Conservation (phyloP, 164 flowering plant genomes). For the Aristolochia fimbriata region DNA sequence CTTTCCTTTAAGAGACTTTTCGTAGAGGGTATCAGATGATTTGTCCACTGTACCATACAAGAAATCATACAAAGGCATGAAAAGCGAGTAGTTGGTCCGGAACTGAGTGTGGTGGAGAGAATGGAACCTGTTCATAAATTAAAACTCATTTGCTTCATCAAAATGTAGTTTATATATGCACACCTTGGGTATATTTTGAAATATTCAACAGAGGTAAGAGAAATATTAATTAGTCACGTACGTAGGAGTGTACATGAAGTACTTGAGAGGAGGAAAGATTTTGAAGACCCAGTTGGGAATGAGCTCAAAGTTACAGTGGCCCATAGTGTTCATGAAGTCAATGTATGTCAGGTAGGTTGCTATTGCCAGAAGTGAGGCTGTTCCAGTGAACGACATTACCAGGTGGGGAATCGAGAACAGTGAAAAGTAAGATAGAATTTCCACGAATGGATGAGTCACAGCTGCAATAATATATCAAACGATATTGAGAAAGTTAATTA, state of each 20-base stretch:
- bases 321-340: slow-evolving; percentile 54
- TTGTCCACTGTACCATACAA: slow-evolving; percentile 47
- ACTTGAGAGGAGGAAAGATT: slow-evolving; percentile 41
- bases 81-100: slow-evolving; percentile 39
- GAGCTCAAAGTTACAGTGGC: slow-evolving; percentile 59
- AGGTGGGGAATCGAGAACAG: slow-evolving; percentile 30
- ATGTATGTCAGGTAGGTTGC: slow-evolving; percentile 25
- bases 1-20: slow-evolving; percentile 19
- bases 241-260: slow-evolving; percentile 57
- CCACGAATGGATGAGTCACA: slow-evolving; percentile 52
- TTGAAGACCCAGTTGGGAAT: slow-evolving; percentile 32
- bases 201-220: background rate
- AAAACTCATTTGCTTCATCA: too few species aligned
- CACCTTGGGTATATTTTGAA: too few species aligned
- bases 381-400: slow-evolving; percentile 6
- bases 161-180: too few species aligned
- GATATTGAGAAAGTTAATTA: background rate
- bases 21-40: slow-evolving; percentile 26
- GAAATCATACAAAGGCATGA: slow-evolving; percentile 53
- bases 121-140: slow-evolving; percentile 6
- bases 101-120: slow-evolving; percentile 41
- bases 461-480: slow-evolving; percentile 27
- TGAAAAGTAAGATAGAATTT: slow-evolving; percentile 23
- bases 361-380: slow-evolving; percentile 13
- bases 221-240: too few species aligned